Conservation (phyloP, 345 rosid species). For the Pistacia atlantica region DNA sequence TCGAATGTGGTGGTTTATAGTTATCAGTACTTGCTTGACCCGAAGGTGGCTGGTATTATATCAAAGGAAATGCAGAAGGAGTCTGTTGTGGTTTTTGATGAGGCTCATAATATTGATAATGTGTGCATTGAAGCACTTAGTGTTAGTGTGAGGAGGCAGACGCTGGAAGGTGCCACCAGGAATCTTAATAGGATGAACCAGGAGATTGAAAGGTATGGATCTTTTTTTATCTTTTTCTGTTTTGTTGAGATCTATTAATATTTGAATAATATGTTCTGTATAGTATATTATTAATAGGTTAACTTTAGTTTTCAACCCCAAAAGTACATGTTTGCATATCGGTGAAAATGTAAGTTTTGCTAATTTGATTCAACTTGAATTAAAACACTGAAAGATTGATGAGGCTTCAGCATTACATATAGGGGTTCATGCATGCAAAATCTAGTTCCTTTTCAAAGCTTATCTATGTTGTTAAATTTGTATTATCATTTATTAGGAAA, state of each 20-base stretch:
- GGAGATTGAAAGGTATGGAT: slow-evolving; percentile 82
- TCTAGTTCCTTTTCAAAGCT: not conserved
- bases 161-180: slow-evolving; percentile 93
- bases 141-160: slow-evolving; percentile 87
- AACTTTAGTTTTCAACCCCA: too few species aligned
- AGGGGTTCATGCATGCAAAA: not conserved
- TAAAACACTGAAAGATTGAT: not conserved
- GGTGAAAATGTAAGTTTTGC: not conserved
- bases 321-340: not conserved
- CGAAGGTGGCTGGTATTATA: slow-evolving; percentile 96
- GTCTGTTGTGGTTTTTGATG: slow-evolving; percentile 93
- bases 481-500: slow-evolving; percentile 3
- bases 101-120: slow-evolving; percentile 97
- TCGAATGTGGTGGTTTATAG: slow-evolving; percentile 94
- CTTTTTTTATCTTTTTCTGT: slow-evolving; percentile 6
- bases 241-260: not conserved
- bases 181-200: slow-evolving; percentile 72
- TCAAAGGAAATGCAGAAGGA: slow-evolving; percentile 97
- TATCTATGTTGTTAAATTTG: not conserved
- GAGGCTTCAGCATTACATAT: not conserved
- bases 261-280: not conserved
- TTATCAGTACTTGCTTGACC: slow-evolving; percentile 96
- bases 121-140: slow-evolving; percentile 98
- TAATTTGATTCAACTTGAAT: not conserved
- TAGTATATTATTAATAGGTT: not conserved